Evolutionary conservation across 148 eudicot species (phyloP), one percentile per base, ranked within the genome.

Genomic region (Agrostemma githago): DNA sequence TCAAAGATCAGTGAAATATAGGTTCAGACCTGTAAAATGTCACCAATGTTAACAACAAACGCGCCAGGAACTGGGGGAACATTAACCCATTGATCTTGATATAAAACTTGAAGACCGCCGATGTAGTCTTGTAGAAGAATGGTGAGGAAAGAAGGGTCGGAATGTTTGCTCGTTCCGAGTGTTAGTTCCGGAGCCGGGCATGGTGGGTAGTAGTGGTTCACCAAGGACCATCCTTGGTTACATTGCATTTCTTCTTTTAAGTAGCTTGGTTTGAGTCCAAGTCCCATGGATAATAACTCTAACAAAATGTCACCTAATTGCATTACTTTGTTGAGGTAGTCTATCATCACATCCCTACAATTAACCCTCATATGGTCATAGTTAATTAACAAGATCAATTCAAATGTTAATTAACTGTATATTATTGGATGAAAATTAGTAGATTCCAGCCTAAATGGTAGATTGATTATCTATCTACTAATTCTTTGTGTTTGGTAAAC

Each of bases 151-250:
- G 78, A 53, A 0, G 58, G 16, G 10, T 78, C 80, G 1, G 76
- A 8, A 20, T 78, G 80, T 17, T 67, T 46, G n/a, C 59, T 16
- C 0, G 76, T 44, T 2, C 80, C 80, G 0, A 66, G 0, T 11
- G 80, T 57, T 0, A 78, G 8, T 42, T 78, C 76, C 14, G 80
- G 80, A 4, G 54, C 67, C 12, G 76, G 80, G 20, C 80, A 78
- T 4, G 76, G 17, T 0, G 90, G 90, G 54, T 85, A 87, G 74
- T 85, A 87, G 48, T 87, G 90, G 63, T 78, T 79, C 6, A 79
- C 6, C 3, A 82, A 0, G 11, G 64, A 12, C 5, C 79, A 71
- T n/a, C 88, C 87, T 39, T 87, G 76, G 2, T 64, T 76, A 54
- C 85, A 79, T 0, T 57, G 85, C 21, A 68, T 42, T 80, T 76